Conservation (phyloP, 805 yeast genomes). For the Ogataea trehaloabstinens region DNA sequence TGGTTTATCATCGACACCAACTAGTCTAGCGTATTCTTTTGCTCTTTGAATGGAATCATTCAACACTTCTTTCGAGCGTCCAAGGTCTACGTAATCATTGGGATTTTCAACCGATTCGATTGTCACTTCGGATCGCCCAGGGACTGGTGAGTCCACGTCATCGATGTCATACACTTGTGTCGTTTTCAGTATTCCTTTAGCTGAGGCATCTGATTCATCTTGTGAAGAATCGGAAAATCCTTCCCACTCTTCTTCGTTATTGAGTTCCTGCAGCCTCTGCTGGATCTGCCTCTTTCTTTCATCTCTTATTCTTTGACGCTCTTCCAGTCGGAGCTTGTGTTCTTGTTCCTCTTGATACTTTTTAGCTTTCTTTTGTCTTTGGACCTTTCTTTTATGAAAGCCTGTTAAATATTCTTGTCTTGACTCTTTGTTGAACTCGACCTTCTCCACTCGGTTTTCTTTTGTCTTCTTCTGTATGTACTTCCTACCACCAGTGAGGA, state of each 20-base stretch:
- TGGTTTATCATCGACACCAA: conserved; percentile 49
- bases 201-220: conserved; percentile 15
- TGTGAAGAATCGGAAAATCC: conserved; percentile 35
- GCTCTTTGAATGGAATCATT: conserved; percentile 77
- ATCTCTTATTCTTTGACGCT: conserved; percentile 66
- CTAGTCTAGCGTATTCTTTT: conserved; percentile 71
- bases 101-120: conserved; percentile 57
- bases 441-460: conserved; percentile 75
- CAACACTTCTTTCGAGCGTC: conserved; percentile 64
- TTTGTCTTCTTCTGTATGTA: conserved; percentile 68
- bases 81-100: conserved; percentile 60
- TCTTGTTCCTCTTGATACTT: conserved; percentile 76
- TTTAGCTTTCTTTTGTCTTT: conserved; percentile 83
- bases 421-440: conserved; percentile 76
- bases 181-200: conserved; percentile 44
- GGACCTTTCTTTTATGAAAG: conserved; percentile 88
- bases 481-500: conserved; percentile 82
- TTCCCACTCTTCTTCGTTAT: conserved; percentile 35
- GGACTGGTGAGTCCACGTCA: conserved; percentile 38
- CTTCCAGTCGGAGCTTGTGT: conserved; percentile 68
- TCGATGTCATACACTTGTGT: conserved; percentile 40
- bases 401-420: conserved; percentile 87
- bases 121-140: conserved; percentile 46
- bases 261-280: conserved; percentile 56
- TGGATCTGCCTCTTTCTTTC: conserved; percentile 68